Base-by-base conservation (phyloP, 768 basidiomycete species). In the Lactifluus hygrophoroides region DNA sequence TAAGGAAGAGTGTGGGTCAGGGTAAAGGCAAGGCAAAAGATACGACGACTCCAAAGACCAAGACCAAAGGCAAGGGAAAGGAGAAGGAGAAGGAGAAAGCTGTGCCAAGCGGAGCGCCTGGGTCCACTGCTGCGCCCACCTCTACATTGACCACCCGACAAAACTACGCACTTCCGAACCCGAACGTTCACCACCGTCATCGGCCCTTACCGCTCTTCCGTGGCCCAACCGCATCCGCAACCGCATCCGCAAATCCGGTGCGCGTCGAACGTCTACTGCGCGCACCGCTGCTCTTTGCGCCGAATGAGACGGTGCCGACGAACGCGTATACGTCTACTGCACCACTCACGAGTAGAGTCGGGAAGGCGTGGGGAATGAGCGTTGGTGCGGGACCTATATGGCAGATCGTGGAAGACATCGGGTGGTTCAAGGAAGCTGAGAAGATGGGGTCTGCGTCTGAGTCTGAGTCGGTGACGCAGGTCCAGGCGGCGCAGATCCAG, bases 301-400 rank as follows among this genome's bases (percentile, higher is more conserved):
- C 74, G 11, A 70, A 75, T 3, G 65, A 66, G 23, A 67, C 76
- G 16, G 67, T 72, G 5, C 66, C 76, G 51, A 86, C 86, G 13
- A 83, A 83, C 58, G 77, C 76, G 50, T 82, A 82, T 67, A 82
- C 81, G 0, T 68, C 78, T 48, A 73, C 73, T 51, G 58, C 71
- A 1, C 73, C 72, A 30, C 71, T 85, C 40, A 75, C 75, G 1
- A 78, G 80, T 50, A 76, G 85, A n/a, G 70, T 86, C 9, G 83
- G 77, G 64, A 88, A 83, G 65, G 75, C 85, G 0, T 88, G 84
- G 85, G 82, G 85, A 0, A 82, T 80, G 65, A 88, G 87, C 62
- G 80, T 87, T 14, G 88, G 89, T 3, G 68, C 81, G 3, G 90
- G 90, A 0, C 88, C 89, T 1, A 65, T 89, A 6, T 92, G 89